These are phyloP conservation scores for Chytriomyces sp. DNA, from an alignment of 192 early-diverging fungal species.

Conservation along the genomic window DNA sequence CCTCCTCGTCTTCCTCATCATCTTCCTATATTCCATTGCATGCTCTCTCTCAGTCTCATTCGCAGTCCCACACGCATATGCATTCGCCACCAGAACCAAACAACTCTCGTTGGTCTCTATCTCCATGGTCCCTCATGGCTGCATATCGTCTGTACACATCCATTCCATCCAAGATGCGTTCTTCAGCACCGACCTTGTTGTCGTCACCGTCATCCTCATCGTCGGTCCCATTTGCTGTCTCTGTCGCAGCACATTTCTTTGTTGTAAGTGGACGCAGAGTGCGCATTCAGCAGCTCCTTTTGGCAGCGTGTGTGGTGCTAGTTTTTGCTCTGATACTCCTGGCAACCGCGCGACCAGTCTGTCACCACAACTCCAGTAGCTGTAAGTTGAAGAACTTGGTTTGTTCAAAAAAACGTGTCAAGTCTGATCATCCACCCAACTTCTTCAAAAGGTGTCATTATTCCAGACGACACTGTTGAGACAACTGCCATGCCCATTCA, in stretches of 20 bases:
- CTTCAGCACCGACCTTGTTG: too few relatives aligned
- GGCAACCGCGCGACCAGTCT: not conserved
- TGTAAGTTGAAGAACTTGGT: not conserved
- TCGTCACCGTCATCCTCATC: too few relatives aligned
- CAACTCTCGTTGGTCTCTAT: not conserved
- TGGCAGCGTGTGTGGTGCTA: not conserved
- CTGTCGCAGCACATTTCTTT: not conserved
- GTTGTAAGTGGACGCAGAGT: not conserved
- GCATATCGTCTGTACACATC: constrained; percentile 5
- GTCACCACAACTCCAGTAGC: constrained; percentile 12
- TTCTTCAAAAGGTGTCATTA: not conserved
- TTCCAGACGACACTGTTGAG: constrained; percentile 6
- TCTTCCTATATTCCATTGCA: too few relatives aligned
- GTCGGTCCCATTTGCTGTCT: too few relatives aligned
- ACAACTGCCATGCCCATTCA: constrained; percentile 18
- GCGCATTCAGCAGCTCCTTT: not conserved
- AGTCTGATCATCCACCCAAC: not conserved
- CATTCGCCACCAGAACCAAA: too few relatives aligned
- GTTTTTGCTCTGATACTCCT: too few relatives aligned
- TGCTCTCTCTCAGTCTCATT: too few relatives aligned
- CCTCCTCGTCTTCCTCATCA: not conserved
- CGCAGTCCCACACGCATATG: too few relatives aligned
- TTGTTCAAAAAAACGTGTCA: not conserved
- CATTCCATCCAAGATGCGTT: constrained; percentile 15
- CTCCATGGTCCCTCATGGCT: not conserved